Percentiles rank a stretch among this genome's conserved stretches.
phyloP scores from a whole-genome alignment of 2,329 filamentous ascomycete genomes.

The Orbilia ellipsospora region DNA sequence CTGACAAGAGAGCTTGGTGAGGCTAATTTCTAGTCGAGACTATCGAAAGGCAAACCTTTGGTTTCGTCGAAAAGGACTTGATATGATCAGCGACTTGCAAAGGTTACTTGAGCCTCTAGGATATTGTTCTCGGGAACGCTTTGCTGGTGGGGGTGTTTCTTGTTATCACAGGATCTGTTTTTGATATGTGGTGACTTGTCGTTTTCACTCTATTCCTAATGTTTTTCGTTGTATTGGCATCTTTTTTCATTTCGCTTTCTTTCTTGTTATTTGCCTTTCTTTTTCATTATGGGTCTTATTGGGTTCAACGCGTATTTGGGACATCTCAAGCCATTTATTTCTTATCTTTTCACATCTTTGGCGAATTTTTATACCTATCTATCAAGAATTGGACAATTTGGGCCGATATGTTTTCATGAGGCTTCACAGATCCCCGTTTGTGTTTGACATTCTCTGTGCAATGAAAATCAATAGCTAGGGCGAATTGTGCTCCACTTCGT shows the following conservation, averaged over 20 bases:
- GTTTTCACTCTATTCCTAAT: not conserved
- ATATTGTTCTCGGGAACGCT: too few relatives aligned
- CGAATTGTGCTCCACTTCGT: too few relatives aligned
- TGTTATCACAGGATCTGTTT: constrained; percentile 26
- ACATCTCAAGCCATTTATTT: constrained; percentile 3
- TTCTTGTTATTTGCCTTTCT: not conserved
- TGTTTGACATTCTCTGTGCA: too few relatives aligned
- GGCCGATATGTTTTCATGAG: too few relatives aligned
- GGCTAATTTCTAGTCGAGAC: constrained; percentile 9
- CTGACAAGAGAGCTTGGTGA: constrained; percentile 63
- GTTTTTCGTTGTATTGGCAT: not conserved
- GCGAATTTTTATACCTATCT: constrained; percentile 11
- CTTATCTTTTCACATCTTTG: constrained; percentile 5
- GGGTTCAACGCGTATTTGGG: constrained; percentile 27
- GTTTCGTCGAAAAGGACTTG: too few relatives aligned
- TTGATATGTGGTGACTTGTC: too few relatives aligned
- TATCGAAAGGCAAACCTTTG: too few relatives aligned
- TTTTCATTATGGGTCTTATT: constrained; percentile 6
- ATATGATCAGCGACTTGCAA: too few relatives aligned
- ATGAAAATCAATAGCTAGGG: too few relatives aligned
- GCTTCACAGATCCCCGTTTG: not conserved
- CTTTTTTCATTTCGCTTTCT: not conserved
- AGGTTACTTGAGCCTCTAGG: too few relatives aligned
- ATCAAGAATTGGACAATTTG: too few relatives aligned
- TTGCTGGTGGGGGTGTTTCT: constrained; percentile 22